Evolutionary conservation across 2,329 filamentous ascomycete species (phyloP).

Genomic region (Talaromyces atroroseus): DNA sequence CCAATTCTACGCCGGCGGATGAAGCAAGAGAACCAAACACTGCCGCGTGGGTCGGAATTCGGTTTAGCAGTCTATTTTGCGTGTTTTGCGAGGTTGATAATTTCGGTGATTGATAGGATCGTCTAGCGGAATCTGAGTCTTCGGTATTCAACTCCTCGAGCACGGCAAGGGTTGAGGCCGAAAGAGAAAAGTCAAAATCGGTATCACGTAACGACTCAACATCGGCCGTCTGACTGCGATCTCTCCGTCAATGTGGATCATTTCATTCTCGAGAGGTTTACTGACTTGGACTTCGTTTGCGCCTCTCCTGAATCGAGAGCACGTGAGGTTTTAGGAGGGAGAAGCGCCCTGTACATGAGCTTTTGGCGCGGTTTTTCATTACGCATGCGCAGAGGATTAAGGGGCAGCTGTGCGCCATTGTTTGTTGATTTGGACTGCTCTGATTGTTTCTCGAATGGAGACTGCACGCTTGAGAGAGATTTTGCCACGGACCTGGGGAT

Average conservation of each 20-base stretch:
- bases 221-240: constrained; percentile 2
- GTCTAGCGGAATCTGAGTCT: background rate
- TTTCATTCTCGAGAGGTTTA: constrained; percentile 19
- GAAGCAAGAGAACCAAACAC: constrained; percentile 10
- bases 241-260: constrained; percentile 12
- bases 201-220: constrained; percentile 3
- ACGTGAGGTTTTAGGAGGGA: constrained; percentile 19
- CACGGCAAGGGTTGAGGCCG: constrained; percentile 24
- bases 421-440: constrained; percentile 3
- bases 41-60: constrained; percentile 10
- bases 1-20: constrained; percentile 6
- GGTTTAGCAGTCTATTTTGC: constrained; percentile 5
- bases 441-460: background rate
- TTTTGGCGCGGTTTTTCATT: constrained; percentile 37
- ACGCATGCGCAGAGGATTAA: constrained; percentile 28
- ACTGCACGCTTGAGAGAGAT: background rate
- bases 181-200: constrained; percentile 24
- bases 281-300: constrained; percentile 23
- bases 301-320: constrained; percentile 4
- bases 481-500: background rate
- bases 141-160: constrained; percentile 21
- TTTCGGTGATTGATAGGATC: background rate
- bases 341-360: constrained; percentile 37
- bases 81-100: constrained; percentile 2
- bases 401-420: constrained; percentile 9